A percentile compares a stretch with the other conserved stretches of the same genome.
phyloP scores from a whole-genome alignment of 306 rosid genomes.

The Inga laurina region DNA sequence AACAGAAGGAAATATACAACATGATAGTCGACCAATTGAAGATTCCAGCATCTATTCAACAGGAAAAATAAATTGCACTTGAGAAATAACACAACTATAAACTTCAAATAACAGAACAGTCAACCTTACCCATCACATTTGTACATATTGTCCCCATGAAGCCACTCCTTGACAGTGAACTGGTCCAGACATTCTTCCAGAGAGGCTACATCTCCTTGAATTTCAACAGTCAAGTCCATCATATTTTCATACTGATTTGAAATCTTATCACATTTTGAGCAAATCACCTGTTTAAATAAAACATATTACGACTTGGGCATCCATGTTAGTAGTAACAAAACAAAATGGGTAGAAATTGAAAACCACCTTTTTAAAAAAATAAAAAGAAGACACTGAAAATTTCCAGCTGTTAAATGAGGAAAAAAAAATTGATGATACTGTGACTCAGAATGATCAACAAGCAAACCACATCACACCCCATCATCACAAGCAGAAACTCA shows the following conservation, averaged over 20 bases:
- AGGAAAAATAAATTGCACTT: neutral
- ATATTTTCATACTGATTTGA: conserved; percentile 89
- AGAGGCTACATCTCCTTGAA: conserved; percentile 89
- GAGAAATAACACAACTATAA: neutral
- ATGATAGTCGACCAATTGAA: neutral
- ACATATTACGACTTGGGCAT: neutral
- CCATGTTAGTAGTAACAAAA: conserved; percentile 18
- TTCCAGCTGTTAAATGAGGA: neutral
- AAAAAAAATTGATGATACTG: neutral
- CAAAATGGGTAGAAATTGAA: conserved; percentile 3
- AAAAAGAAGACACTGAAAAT: neutral
- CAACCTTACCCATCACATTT: conserved; percentile 58
- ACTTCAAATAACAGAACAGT: neutral
- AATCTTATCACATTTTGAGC: conserved; percentile 71
- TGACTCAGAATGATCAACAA: neutral
- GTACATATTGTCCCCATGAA: conserved; percentile 37
- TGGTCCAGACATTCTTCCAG: conserved; percentile 96
- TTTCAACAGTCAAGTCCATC: conserved; percentile 99
- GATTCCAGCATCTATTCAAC: neutral
- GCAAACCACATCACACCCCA: conserved; percentile 7
- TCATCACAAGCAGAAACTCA: conserved; percentile 1
- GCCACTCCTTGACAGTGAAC: conserved; percentile 81
- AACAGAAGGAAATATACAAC: neutral
- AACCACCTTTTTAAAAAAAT: conserved; percentile 5
- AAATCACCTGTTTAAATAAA: conserved; percentile 61